phyloP scores from a whole-genome alignment of 345 rosid genomes.

The Diplotaxis tenuifolia region DNA sequence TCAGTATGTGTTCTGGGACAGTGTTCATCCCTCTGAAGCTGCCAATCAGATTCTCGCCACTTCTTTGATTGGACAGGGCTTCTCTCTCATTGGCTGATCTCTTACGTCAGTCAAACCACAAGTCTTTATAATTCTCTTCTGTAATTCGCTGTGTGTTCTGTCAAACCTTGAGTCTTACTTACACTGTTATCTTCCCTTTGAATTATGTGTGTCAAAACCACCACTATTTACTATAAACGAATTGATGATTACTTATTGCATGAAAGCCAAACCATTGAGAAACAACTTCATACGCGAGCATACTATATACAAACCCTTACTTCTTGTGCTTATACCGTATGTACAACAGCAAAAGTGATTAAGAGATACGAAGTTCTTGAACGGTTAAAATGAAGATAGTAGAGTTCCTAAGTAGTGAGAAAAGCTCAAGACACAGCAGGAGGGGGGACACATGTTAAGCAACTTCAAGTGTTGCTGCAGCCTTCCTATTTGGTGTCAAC shows the following conservation, averaged over 20 bases:
- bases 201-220: conserved; percentile 22
- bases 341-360: too few relatives aligned
- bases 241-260: conserved; percentile 11
- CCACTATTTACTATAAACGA: conserved; percentile 13
- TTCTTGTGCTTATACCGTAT: too few relatives aligned
- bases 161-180: conserved; percentile 6
- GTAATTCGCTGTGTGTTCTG: conserved; percentile 11
- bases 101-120: neutral
- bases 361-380: neutral
- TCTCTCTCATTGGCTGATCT: conserved; percentile 47
- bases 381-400: conserved; percentile 4
- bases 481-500: too few relatives aligned
- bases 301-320: conserved; percentile 9
- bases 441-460: neutral
- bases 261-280: conserved; percentile 7
- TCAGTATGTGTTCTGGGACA: conserved; percentile 88
- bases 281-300: neutral
- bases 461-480: conserved; percentile 7
- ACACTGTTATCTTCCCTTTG: conserved; percentile 19
- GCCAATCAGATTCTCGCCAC: conserved; percentile 80
- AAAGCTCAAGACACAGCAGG: neutral
- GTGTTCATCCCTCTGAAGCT: conserved; percentile 92
- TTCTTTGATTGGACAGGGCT: conserved; percentile 60
- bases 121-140: neutral
- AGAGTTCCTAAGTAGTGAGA: neutral